A percentile compares a stretch with the other conserved stretches of the same genome.
These are phyloP conservation scores for Diaporthe aspalathi DNA, from an alignment of 2,329 filamentous ascomycete species.

Conservation along the genomic window DNA sequence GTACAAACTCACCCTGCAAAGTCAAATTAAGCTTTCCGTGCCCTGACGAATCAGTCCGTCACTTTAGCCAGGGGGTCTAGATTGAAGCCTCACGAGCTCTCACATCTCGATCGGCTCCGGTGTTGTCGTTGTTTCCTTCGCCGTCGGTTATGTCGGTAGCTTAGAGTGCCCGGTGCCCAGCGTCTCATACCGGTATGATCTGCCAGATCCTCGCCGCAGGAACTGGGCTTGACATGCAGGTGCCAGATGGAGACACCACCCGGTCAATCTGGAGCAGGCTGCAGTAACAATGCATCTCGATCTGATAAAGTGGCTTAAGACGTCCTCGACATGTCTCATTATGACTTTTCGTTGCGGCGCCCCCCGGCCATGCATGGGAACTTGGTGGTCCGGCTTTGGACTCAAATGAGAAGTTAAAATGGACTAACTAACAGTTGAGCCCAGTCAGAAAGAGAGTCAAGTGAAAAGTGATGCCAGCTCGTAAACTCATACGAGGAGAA, in stretches of 20 bases:
- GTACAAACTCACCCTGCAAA: not conserved
- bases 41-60: not conserved
- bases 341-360: no score
- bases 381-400: no score
- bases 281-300: not conserved
- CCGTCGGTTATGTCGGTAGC: not conserved
- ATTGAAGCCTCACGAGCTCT: not conserved
- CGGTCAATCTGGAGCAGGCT: not conserved
- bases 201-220: not conserved
- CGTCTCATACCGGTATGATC: not conserved
- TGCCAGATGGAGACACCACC: not conserved
- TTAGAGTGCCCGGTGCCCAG: not conserved
- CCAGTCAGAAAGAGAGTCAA: no score
- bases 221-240: not conserved
- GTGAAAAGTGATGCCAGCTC: no score
- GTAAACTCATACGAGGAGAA: no score
- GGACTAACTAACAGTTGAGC: no score
- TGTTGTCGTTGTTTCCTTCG: no score
- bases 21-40: conserved; percentile 14
- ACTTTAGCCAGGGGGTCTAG: not conserved
- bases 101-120: not conserved
- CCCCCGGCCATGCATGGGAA: no score
- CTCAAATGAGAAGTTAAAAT: no score
- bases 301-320: not conserved
- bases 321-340: no score